A percentile compares a stretch with the other conserved stretches of the same genome.
phyloP scores from a whole-genome alignment of 345 rosid genomes.

The Schrenkiella parvula region DNA sequence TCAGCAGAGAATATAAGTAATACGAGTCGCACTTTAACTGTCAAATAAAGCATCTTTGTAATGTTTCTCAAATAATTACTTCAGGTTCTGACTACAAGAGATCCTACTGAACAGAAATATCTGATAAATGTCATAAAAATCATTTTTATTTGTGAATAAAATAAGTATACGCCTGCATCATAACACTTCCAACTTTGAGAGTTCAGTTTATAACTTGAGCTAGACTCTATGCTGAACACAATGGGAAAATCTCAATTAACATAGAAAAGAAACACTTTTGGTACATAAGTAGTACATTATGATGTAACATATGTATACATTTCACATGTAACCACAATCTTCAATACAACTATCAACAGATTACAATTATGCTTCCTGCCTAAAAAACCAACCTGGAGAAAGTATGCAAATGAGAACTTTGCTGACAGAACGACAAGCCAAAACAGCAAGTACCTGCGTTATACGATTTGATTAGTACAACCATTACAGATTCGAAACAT shows the following conservation, averaged over 20 bases:
- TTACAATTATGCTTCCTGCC: slow-evolving; percentile 10
- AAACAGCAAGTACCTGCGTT: slow-evolving; percentile 80
- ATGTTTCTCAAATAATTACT: slow-evolving; percentile 4
- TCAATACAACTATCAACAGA: background rate
- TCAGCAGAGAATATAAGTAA: slow-evolving; percentile 11
- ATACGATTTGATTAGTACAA: slow-evolving; percentile 3
- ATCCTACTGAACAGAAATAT: background rate
- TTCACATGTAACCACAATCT: background rate
- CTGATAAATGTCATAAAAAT: background rate
- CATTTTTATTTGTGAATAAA: background rate
- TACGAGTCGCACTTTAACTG: background rate
- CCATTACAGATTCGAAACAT: background rate
- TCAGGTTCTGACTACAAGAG: slow-evolving; percentile 10
- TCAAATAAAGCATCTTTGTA: slow-evolving; percentile 7
- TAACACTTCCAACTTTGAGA: slow-evolving; percentile 11
- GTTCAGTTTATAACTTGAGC: background rate
- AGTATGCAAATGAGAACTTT: slow-evolving; percentile 89
- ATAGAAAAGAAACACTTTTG: background rate
- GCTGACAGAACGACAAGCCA: slow-evolving; percentile 79
- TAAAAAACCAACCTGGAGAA: slow-evolving; percentile 64
- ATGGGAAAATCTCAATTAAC: background rate
- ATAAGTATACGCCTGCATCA: background rate
- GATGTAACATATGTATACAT: background rate
- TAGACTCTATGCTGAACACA: slow-evolving; percentile 1
- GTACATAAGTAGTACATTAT: background rate